Base-by-base conservation (phyloP, 139 green algal genomes). In the Chlorella sp. region DNA sequence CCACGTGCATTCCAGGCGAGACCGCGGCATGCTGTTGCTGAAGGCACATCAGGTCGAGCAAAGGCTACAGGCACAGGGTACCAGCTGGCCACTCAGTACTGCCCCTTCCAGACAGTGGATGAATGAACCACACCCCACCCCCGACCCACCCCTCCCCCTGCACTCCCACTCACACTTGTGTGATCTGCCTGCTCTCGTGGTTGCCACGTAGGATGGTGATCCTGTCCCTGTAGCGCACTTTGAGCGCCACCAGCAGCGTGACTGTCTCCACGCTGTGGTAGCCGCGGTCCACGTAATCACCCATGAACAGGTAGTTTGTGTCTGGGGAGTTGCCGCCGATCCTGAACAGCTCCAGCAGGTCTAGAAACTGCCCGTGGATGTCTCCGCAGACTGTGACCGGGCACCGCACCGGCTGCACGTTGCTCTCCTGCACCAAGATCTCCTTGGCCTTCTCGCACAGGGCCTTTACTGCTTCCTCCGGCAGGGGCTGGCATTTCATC, bases 281-380 rank as follows among this genome's bases (percentile, higher is more conserved):
- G 51, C 91, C 95, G 60, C 95, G 74, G 78, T 99, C 95, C 35
- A 99, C 95, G 77, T 99, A 99, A 87, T 99, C 95, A 0, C 95
- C 95, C 93, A 99, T 97, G 81, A 99, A 98, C 30, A 99, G 80
- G 71, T 98, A 99, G 83, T 99, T 99, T 6, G 95, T 99, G 79
- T 99, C 94, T 0, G 95, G 95, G 69, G 83, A 90, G 65, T 93
- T 89, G 62, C 95, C 95, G 22, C 92, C 94, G n/a, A 97, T 96
- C 32, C 87, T 82, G 71, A 98, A 97, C 31, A 99, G 88, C 80
- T 97, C 93, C 69, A 99, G 70, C 65, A 98, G 76, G 80, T 99
- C 95, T 65, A 97, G 88, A 76, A 97, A 97, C 87, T 99, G 95
- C 23, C 95, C 95, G 72, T 99, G 95, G 32, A 99, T 95, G 80